Evolutionary conservation across 1,284 basidiomycete species (phyloP).

Genomic region (Psilocybe mexicana): DNA sequence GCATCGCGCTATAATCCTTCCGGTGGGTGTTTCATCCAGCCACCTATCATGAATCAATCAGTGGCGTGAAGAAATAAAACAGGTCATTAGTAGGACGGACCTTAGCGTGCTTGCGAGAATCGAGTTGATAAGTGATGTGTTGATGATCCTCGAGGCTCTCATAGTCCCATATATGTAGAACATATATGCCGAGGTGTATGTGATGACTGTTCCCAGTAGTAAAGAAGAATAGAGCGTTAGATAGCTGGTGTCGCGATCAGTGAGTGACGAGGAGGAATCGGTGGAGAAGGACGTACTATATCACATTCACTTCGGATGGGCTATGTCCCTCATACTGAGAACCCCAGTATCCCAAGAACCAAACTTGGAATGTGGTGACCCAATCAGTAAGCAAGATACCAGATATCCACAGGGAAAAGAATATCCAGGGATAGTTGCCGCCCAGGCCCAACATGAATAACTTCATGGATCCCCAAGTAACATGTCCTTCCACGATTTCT

Average conservation of each 20-base stretch:
- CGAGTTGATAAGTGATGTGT: constrained; percentile 40
- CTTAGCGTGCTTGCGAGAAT: constrained; percentile 52
- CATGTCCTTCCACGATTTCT: constrained; percentile 56
- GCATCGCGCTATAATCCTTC: constrained; percentile 54
- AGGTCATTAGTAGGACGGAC: constrained; percentile 11
- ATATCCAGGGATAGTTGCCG: constrained; percentile 28
- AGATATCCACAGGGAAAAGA: constrained; percentile 27
- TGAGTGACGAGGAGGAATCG: neutral
- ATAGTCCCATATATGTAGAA: constrained; percentile 43
- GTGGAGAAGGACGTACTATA: constrained; percentile 27
- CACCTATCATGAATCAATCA: constrained; percentile 27
- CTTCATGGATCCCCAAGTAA: constrained; percentile 30
- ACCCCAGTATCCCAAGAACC: constrained; percentile 55
- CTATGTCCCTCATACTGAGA: constrained; percentile 42
- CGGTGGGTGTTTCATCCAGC: constrained; percentile 56
- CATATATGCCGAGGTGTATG: constrained; percentile 35
- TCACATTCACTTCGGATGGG: constrained; percentile 29
- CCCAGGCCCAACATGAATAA: constrained; percentile 33
- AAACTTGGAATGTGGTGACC: constrained; percentile 39
- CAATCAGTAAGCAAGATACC: constrained; percentile 26
- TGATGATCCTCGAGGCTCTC: constrained; percentile 45
- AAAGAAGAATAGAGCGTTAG: constrained; percentile 6
- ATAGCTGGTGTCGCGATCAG: neutral
- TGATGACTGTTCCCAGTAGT: constrained; percentile 15
- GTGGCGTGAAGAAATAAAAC: neutral